Percentiles rank a stretch among this genome's conserved stretches.
Evolutionary conservation across 225 moss, liverwort and hornwort species (phyloP).

Genomic region (Physcomitrium patens): DNA sequence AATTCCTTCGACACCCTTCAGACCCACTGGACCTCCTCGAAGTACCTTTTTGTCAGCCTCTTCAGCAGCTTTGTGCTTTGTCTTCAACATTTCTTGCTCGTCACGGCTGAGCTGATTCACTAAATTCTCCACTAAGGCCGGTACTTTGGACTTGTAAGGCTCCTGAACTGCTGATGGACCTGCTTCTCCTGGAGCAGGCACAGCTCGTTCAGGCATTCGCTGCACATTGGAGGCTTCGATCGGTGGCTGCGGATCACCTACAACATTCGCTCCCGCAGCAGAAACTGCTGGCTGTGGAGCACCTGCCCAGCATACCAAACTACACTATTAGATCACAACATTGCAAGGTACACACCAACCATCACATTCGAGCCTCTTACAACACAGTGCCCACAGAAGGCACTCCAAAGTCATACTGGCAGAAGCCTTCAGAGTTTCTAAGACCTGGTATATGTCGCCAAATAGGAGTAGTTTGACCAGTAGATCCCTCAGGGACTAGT

Average conservation of each 20-base stretch:
- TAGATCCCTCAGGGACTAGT: constrained; percentile 39
- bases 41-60: constrained; percentile 95
- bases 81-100: constrained; percentile 92
- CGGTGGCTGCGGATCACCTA: constrained; percentile 28
- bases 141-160: constrained; percentile 83
- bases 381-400: background rate
- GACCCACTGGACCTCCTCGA: background rate
- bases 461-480: constrained; percentile 50
- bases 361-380: background rate
- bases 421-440: background rate
- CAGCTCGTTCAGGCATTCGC: constrained; percentile 60
- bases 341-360: background rate
- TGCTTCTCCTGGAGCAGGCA: constrained; percentile 41
- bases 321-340: constrained; percentile 22
- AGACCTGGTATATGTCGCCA: constrained; percentile 90
- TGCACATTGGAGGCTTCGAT: constrained; percentile 29
- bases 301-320: constrained; percentile 39
- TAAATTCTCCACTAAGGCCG: constrained; percentile 67
- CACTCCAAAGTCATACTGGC: no score
- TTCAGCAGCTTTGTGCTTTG: constrained; percentile 93
- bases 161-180: constrained; percentile 38
- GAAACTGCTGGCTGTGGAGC: constrained; percentile 28
- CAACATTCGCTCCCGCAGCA: background rate
- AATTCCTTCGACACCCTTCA: background rate
- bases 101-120: constrained; percentile 87